These are phyloP conservation scores for Effrenium voratum DNA, from an alignment of 73 alveolate genomes.

Conservation along the genomic window DNA sequence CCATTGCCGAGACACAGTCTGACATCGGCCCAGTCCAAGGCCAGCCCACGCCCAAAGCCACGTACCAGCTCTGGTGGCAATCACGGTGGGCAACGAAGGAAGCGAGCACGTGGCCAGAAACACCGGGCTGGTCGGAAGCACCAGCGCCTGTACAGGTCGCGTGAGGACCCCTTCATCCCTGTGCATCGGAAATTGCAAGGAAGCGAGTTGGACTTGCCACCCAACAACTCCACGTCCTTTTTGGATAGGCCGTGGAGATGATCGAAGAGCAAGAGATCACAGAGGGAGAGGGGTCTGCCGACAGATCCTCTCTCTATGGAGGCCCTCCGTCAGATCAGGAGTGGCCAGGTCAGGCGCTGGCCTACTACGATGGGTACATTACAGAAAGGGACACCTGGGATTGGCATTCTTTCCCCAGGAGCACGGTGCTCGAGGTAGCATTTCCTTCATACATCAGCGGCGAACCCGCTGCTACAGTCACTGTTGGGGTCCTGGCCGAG, in stretches of 20 bases:
- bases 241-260: background rate
- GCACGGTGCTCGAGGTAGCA: too few relatives aligned
- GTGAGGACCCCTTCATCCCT: background rate
- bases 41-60: too few relatives aligned
- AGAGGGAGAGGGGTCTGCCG: background rate
- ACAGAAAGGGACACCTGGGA: background rate
- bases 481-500: too few relatives aligned
- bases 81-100: background rate
- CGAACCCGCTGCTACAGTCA: too few relatives aligned
- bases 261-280: background rate
- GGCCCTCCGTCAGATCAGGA: background rate
- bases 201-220: background rate
- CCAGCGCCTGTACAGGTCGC: background rate
- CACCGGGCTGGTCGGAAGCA: background rate
- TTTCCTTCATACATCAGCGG: too few relatives aligned
- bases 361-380: background rate
- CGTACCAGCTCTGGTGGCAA: too few relatives aligned
- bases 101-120: background rate
- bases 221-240: too few relatives aligned
- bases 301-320: background rate
- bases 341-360: background rate
- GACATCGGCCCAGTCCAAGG: too few relatives aligned
- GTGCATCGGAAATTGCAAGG: background rate
- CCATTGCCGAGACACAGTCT: background rate
- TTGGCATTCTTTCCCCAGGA: too few relatives aligned